Conservation (phyloP, 2,329 filamentous ascomycete species). For the Paraphaeosphaeria sporulosa region DNA sequence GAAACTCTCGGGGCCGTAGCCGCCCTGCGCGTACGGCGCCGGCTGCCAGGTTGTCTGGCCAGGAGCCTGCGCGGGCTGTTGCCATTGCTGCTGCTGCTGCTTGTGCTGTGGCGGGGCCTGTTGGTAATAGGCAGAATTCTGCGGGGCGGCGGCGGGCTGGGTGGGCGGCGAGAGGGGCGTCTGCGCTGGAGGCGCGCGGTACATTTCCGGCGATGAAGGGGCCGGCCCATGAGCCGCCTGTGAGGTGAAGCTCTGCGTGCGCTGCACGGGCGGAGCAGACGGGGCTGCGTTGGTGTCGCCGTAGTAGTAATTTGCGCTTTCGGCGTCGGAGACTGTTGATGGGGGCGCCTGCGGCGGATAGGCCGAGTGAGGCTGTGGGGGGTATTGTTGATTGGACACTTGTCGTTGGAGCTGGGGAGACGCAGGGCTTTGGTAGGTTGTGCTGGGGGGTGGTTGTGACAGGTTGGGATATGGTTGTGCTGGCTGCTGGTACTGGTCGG, state of each 20-base stretch:
- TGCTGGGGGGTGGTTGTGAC: conserved; percentile 34
- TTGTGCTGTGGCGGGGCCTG: conserved; percentile 12
- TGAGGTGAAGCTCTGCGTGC: conserved; percentile 39
- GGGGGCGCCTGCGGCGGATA: conserved; percentile 47
- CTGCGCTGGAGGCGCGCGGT: conserved; percentile 31
- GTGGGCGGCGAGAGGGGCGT: conserved; percentile 42
- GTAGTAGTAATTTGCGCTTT: conserved; percentile 46
- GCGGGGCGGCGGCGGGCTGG: conserved; percentile 38
- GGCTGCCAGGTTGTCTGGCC: conserved; percentile 42
- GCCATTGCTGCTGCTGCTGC: conserved; percentile 25
- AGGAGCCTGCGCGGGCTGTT: conserved; percentile 27
- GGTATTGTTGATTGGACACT: conserved; percentile 44
- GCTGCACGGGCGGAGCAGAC: conserved; percentile 37
- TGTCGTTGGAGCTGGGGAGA: conserved; percentile 49
- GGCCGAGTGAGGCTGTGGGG: conserved; percentile 34
- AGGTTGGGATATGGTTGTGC: conserved; percentile 47
- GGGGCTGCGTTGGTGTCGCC: conserved; percentile 32
- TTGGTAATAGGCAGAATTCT: conserved; percentile 40
- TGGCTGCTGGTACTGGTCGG: conserved; percentile 45
- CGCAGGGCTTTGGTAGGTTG: conserved; percentile 39
- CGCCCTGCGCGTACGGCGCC: conserved; percentile 49
- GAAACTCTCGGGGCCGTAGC: conserved; percentile 61
- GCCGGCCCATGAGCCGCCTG: conserved; percentile 43
- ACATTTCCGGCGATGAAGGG: conserved; percentile 46
- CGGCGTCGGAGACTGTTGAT: conserved; percentile 42